Base-by-base conservation (phyloP, 352 stramenopile species). In the Phytophthora aleatoria region DNA sequence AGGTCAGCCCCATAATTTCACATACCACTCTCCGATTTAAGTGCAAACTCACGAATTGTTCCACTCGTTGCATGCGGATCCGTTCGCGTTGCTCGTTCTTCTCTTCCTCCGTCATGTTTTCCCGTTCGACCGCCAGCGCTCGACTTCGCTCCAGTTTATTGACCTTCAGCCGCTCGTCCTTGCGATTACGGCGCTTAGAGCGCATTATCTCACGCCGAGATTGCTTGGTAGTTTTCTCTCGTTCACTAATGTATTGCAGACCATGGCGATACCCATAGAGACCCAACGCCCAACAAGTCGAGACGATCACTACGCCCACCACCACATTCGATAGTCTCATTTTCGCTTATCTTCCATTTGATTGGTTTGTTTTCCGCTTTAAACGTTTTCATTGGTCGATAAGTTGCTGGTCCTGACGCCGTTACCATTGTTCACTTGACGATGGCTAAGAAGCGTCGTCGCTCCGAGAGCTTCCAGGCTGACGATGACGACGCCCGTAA, bases 21-120 rank as follows among this genome's bases (percentile, higher is more conserved):
- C 6, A 38, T 11, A 27, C 20, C n/a, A 56, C 35, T 2, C 6
- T 27, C 5, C 5, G 16, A 31, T 43, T 20, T 24, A 39, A 35
- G 8, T 57, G 38, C 13, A 43, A 26, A 81, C 76, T 16, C 55
- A 91, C 84, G 47, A 89, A 90, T 89, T 89, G 80, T 52, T 92
- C 84, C 31, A 91, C 84, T 11, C 82, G 78, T 45, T 83, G 78
- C 82, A 92, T 90, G 45, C 82, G 83, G 57, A 82, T 87, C 1
- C 70, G 50, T 50, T 89, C 84, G 45, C 78, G 73, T 12, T 75
- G 56, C 48, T 91, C 84, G 5, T 57, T 61, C 33, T 73, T 79
- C 51, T 89, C 57, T 26, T 87, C 76, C 2, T 67, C 57, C 0
- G 60, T 89, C 77, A 83, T 79, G 3, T 61, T 42, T 0, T 31